Evolutionary conservation across 495 filamentous ascomycete species (phyloP), one percentile per base, ranked within the genome.

Genomic region (Xylaria bambusicola): DNA sequence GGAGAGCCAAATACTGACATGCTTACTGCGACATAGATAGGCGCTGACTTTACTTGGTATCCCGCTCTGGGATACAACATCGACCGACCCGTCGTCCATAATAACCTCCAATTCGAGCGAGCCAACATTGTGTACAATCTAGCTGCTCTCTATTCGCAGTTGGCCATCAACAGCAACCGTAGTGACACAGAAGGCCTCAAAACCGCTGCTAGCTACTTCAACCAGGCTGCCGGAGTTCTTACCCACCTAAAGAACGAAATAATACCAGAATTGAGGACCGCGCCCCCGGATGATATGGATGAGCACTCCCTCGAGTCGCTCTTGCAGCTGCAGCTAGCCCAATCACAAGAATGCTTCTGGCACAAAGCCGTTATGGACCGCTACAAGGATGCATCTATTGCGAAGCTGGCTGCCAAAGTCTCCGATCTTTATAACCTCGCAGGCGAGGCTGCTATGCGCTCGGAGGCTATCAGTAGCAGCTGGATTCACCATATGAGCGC

Each of bases 401-500:
- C 94, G 3, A 92, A 92, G 68, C 78, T 98, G 2, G 94, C 94
- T 12, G 92, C 90, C 0, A 88, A 93, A 59, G 93, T 98, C 2
- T 96, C 90, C 0, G 94, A 98, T 68, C 85, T 94, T 33, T 98
- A 97, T 71, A 88, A 85, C 26, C 78, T 88, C 45, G 91, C 93
- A 13, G 87, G 88, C 1, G 94, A 97, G 56, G 87, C 86, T 52
- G 92, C 91, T 5, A 87, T 93, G 58, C 92, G 91, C 62, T 95
- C 90, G 35, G 88, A 93, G 60, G 86, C 88, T 26, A 89, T 98
- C 59, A 94, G 90, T 64, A 91, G 87, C 45, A 90, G 96, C 56
- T 98, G 94, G 94, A 97, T 98, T 47, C 95, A 98, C 72, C 94
- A 98, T 65, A 94, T 94, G 85, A 90, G 88, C 5, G 94, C 94